These are phyloP conservation scores for Rhizophora mangle DNA, from an alignment of 345 rosid species.

Conservation along the genomic window DNA sequence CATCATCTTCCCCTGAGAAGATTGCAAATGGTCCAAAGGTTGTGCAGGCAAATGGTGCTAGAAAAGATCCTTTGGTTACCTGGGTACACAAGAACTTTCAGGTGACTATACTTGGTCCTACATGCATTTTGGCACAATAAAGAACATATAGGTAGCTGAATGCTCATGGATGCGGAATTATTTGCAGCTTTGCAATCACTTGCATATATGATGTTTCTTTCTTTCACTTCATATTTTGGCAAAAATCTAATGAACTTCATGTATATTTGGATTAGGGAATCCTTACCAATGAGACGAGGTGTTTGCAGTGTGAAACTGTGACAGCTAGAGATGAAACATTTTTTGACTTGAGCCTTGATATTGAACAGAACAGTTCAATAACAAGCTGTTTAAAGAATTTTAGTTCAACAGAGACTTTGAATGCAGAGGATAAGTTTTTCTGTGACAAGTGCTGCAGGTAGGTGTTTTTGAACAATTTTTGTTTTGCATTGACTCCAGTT, in stretches of 20 bases:
- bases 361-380: slow-evolving; percentile 97
- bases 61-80: slow-evolving; percentile 85
- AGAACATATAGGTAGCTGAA: not conserved
- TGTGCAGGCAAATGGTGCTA: slow-evolving; percentile 67
- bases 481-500: slow-evolving; percentile 5
- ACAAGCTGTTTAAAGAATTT: slow-evolving; percentile 99
- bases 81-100: slow-evolving; percentile 99
- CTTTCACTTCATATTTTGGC: not conserved
- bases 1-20: slow-evolving; percentile 73
- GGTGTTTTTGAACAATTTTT: slow-evolving; percentile 6
- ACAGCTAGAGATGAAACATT: slow-evolving; percentile 99
- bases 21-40: slow-evolving; percentile 63
- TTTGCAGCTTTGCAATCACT: not conserved
- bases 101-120: slow-evolving; percentile 36
- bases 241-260: slow-evolving; percentile 19
- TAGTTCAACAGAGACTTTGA: slow-evolving; percentile 99
- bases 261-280: slow-evolving; percentile 60
- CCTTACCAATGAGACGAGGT: slow-evolving; percentile 97
- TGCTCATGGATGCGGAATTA: not conserved
- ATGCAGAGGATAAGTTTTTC: slow-evolving; percentile 97
- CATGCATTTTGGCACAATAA: not conserved
- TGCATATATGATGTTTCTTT: not conserved
- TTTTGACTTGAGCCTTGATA: slow-evolving; percentile 97
- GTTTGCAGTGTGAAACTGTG: slow-evolving; percentile 93
- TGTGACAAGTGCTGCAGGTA: slow-evolving; percentile 99